These are phyloP conservation scores for Meira miltonrushii DNA, from an alignment of 1,284 basidiomycete species.

Conservation along the genomic window DNA sequence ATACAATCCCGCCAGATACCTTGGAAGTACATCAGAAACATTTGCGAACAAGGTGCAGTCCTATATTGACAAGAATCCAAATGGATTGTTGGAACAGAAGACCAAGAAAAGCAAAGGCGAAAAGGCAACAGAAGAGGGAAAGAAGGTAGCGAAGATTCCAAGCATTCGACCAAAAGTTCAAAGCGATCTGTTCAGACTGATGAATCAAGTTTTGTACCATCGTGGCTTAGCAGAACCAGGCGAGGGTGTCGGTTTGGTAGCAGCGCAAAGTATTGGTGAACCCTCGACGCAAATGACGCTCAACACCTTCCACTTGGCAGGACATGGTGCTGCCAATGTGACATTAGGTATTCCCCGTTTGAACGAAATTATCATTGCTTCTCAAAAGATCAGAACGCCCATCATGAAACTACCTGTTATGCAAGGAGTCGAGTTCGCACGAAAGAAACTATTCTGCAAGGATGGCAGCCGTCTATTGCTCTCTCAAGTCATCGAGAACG, in stretches of 20 bases:
- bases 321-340: conserved; percentile 98
- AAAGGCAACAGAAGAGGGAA: conserved; percentile 20
- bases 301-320: conserved; percentile 97
- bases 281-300: conserved; percentile 99
- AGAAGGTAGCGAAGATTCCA: conserved; percentile 53
- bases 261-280: conserved; percentile 98
- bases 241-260: conserved; percentile 91
- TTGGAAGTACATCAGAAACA: conserved; percentile 88
- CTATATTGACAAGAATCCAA: conserved; percentile 75
- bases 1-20: conserved; percentile 71
- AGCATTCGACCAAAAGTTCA: conserved; percentile 54
- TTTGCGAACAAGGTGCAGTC: conserved; percentile 77
- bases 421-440: conserved; percentile 49
- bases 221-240: conserved; percentile 79
- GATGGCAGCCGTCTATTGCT: conserved; percentile 78
- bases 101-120: conserved; percentile 57
- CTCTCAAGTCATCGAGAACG: conserved; percentile 80
- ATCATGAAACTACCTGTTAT: conserved; percentile 80
- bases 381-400: conserved; percentile 90
- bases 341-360: conserved; percentile 98
- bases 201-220: conserved; percentile 50
- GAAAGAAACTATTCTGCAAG: conserved; percentile 76
- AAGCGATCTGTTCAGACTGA: conserved; percentile 43
- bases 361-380: conserved; percentile 98
- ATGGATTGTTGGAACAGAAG: conserved; percentile 63